phyloP scores from a whole-genome alignment of 495 filamentous ascomycete species.

The Mycothermus thermophilus region DNA sequence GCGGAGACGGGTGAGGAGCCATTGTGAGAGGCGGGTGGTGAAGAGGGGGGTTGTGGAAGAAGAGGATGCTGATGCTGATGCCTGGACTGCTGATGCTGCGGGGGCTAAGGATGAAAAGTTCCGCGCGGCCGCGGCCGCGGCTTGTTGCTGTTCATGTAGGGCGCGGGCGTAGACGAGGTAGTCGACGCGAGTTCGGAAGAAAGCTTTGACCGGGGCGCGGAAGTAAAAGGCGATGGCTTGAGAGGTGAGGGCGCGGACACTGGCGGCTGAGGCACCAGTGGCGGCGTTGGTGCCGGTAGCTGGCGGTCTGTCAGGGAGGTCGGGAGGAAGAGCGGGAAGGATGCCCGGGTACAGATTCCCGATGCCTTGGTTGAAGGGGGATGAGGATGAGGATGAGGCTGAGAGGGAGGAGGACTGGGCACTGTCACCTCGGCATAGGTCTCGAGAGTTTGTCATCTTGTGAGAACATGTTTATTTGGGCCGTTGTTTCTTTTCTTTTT shows the following conservation, averaged over 20 bases:
- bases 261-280: conserved; percentile 59
- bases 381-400: neutral
- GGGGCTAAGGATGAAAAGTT: neutral
- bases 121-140: neutral
- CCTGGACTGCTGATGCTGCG: conserved; percentile 6
- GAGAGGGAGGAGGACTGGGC: neutral
- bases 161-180: conserved; percentile 43
- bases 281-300: conserved; percentile 50
- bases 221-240: conserved; percentile 81
- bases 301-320: conserved; percentile 20
- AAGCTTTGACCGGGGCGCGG: conserved; percentile 73
- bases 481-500: no score
- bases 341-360: neutral
- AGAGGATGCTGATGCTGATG: no score
- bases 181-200: conserved; percentile 79
- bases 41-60: neutral
- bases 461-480: conserved; percentile 1
- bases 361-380: no score
- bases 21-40: conserved; percentile 3
- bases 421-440: conserved; percentile 3
- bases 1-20: conserved; percentile 47
- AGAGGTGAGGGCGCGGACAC: conserved; percentile 64
- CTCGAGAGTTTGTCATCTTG: conserved; percentile 3
- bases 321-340: conserved; percentile 25
- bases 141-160: conserved; percentile 20